Evolutionary conservation across 179 eudicot genomes (phyloP).

Genomic region (Spergularia azorica): DNA sequence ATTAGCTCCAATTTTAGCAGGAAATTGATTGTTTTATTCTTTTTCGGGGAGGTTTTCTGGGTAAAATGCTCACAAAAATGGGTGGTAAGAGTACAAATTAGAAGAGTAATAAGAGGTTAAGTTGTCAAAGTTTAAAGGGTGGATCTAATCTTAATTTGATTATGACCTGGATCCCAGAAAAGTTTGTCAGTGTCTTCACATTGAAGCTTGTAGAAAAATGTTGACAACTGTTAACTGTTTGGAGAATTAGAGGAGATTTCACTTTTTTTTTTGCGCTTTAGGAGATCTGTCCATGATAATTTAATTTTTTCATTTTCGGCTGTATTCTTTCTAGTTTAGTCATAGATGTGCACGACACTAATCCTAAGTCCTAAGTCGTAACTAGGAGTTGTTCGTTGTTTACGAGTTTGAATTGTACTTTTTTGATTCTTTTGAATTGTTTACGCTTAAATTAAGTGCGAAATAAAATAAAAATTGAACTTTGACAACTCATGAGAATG

Average conservation of each 20-base stretch:
- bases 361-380: too few relatives aligned
- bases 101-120: neutral
- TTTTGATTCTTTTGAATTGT: too few relatives aligned
- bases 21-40: neutral
- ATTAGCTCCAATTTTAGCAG: constrained; percentile 15
- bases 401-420: too few relatives aligned
- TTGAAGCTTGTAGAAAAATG: constrained; percentile 16
- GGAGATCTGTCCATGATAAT: neutral
- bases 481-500: too few relatives aligned
- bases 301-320: neutral
- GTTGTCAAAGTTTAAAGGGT: constrained; percentile 22
- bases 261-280: neutral
- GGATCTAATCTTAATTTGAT: constrained; percentile 33
- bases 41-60: neutral
- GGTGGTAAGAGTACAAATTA: neutral
- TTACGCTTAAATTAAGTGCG: too few relatives aligned
- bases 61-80: neutral
- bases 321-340: too few relatives aligned
- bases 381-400: too few relatives aligned
- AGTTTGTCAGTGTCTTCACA: constrained; percentile 10
- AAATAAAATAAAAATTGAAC: too few relatives aligned
- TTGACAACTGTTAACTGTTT: constrained; percentile 3
- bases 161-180: constrained; percentile 26
- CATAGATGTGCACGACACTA: too few relatives aligned
- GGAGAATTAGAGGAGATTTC: neutral